Base-by-base conservation (phyloP, 2,329 filamentous ascomycete genomes). In the Xylaria sp. region DNA sequence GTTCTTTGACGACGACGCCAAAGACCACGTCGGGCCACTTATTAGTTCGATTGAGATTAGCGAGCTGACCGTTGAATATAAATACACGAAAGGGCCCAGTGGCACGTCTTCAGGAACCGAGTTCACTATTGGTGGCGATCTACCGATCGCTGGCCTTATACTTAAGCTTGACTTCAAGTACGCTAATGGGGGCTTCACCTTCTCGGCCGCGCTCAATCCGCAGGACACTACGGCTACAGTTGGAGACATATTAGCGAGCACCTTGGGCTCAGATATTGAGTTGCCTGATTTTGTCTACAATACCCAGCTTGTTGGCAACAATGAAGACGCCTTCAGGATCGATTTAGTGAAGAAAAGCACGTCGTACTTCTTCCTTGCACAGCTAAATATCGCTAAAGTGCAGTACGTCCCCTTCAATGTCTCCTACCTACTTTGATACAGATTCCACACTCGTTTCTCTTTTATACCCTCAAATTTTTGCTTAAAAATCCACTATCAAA, bases 201-300 rank as follows among this genome's bases (percentile, higher is more conserved):
- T 64, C 42, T n/a, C 19, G 21, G 55, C 47, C 7, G 32, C n/a
- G 1, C 19, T 64, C 1, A 58, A 42, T 11, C 53, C 61, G 5
- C 21, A 51, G 12, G 19, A 62, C n/a, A 5, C 17, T 51, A 39
- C 51, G 34, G 53, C 64, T 32, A 67, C 64, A 4, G 24, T 67
- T 14, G 58, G 64, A 11, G 53, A 62, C 21, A 21, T 61, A 8
- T 39, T 67, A 27, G 30, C 27, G 17, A 58, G 53, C 30, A 58
- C 45, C 2, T 14, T 67, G 8, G 64, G 64, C 21, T 21, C 39
- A 2, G 58, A 62, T 48, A 53, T 67, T 21, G 64, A 67, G 14
- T 21, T 67, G 27, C 64, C 64, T 4, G 42, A 58, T 47, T 68
- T 64, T 21, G 30, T 60, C 27, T 50, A 56, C 50, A 56, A 68